Base-by-base conservation (phyloP, 2,329 filamentous ascomycete species). In the Neonectria magnoliae region DNA sequence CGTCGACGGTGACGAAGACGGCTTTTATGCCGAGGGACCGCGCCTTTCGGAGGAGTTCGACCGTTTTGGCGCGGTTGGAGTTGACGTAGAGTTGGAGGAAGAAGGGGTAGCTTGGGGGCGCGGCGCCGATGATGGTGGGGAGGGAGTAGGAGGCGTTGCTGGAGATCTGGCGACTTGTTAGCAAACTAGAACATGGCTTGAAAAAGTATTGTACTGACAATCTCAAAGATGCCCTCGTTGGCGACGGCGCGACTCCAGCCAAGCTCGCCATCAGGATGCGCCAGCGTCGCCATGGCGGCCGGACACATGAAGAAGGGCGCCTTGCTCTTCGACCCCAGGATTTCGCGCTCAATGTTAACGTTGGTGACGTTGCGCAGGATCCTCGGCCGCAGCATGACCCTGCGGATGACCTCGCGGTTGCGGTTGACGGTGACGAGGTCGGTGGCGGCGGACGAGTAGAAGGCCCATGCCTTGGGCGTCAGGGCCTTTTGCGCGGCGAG, bases 401-500 rank as follows among this genome's bases (percentile, higher is more conserved):
- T 77, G 44, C 82, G 78, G 70, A 88, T 89, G 65, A 83, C 80
- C 0, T 82, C 80, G 25, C 79, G 82, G 74, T 91, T 92, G 54
- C 83, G 82, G 54, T 66, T 69, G 52, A 89, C 86, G 41, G 90
- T 87, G 71, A 84, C 83, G n/a, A 81, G 76, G 72, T 85, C 90
- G 6, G 88, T 91, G 11, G 89, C 87, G 2, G 89, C 90, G 9
- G 88, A 90, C 20, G 87, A 90, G 73, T 89, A 87, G 72, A 91
- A 92, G 0, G 89, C 90, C 87, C 88, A 91, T n/a, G 89, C 86
- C 72, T 92, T 91, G 22, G 84, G 82, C 9, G 83, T 82, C 52
- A 90, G 81, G 6, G 83, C 85, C 27, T 80, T 79, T 16, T 83
- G 82, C 4, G 89, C 89, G 0, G 85, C 87, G 11, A 78, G 63